Base-by-base conservation (phyloP, 495 filamentous ascomycete genomes). In the Penicillium antarcticum region DNA sequence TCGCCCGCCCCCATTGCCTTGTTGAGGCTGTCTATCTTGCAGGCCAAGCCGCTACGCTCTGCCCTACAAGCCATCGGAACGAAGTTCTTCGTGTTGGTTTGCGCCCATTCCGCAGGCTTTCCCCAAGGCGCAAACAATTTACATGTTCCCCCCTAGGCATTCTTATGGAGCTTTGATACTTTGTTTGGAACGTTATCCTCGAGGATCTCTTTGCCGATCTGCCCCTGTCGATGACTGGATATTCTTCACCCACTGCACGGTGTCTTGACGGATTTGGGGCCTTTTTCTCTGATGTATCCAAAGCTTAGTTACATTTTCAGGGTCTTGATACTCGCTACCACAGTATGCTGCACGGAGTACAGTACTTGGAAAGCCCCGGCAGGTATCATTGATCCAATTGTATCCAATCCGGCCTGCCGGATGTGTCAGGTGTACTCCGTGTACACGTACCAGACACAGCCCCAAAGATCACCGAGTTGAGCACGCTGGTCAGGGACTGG, bases 121-220 rank as follows among this genome's bases (percentile, higher is more conserved):
- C 23, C n/a, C 42, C 26, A 36, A 35, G 26, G 26, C 26, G 26
- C 26, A 17, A 45, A 34, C 33, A 0, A 24, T 26, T 18, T 21
- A 29, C 21, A 23, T 33, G 29, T 13, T 32, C 4, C 16, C 42
- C 18, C 32, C 9, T 33, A n/a, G 33, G 13, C 42, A 26, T 37
- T 37, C 11, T 24, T 10, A 46, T 26, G 18, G 31, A 37, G 33
- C 44, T 46, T n/a, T 19, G 44, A 26, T 19, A 46, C 14, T 37
- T 36, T 13, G 39, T 33, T 6, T 24, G 31, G 36, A 14, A 26
- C 21, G 21, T 2, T 34, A 48, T 18, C 14, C 26, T 8, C 9
- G 41, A 29, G 14, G 42, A 56, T 45, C 41, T 13, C 26, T 11
- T 11, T 44, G 53, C 31, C 37, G 53, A 56, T 56, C 53, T 19